Conservation (phyloP, 2,329 filamentous ascomycete species). For the Purpureocillium takamizusanense region DNA sequence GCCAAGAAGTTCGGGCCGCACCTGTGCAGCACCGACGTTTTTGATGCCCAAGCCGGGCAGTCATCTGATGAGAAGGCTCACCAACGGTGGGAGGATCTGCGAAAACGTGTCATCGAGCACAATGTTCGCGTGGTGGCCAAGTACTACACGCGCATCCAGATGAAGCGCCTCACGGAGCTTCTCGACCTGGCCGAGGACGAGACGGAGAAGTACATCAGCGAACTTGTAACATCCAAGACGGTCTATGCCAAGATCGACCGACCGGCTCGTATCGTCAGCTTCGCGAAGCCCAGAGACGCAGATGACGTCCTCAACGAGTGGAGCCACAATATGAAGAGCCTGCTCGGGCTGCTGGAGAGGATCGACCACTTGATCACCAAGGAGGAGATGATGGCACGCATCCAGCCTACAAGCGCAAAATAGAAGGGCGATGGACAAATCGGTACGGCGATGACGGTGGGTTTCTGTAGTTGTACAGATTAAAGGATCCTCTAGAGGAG, state of each 20-base stretch:
- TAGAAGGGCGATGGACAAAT: conserved; percentile 14
- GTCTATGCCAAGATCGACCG: conserved; percentile 97
- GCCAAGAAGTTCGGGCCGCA: conserved; percentile 82
- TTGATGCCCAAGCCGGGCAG: conserved; percentile 56
- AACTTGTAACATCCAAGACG: conserved; percentile 94
- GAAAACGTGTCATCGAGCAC: conserved; percentile 98
- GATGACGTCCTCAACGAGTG: conserved; percentile 97
- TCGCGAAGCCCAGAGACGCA: conserved; percentile 87
- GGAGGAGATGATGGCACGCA: conserved; percentile 99
- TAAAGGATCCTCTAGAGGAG: conserved; percentile 22
- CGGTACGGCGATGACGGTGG: no score
- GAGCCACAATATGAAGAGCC: conserved; percentile 95
- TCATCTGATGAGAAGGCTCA: conserved; percentile 71
- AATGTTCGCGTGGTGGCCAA: conserved; percentile 96
- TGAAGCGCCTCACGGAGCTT: conserved; percentile 80
- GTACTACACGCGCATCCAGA: conserved; percentile 96
- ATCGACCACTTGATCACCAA: conserved; percentile 98
- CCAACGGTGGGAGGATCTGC: conserved; percentile 85
- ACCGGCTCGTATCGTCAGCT: conserved; percentile 83
- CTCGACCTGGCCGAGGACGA: conserved; percentile 90
- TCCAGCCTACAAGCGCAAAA: conserved; percentile 54
- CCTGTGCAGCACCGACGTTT: conserved; percentile 82
- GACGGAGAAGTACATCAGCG: conserved; percentile 98
- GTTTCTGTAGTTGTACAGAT: conserved; percentile 24
- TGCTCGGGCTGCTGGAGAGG: conserved; percentile 75